Conservation (phyloP, 2,329 filamentous ascomycete species). For the Aureobasidium sp. region DNA sequence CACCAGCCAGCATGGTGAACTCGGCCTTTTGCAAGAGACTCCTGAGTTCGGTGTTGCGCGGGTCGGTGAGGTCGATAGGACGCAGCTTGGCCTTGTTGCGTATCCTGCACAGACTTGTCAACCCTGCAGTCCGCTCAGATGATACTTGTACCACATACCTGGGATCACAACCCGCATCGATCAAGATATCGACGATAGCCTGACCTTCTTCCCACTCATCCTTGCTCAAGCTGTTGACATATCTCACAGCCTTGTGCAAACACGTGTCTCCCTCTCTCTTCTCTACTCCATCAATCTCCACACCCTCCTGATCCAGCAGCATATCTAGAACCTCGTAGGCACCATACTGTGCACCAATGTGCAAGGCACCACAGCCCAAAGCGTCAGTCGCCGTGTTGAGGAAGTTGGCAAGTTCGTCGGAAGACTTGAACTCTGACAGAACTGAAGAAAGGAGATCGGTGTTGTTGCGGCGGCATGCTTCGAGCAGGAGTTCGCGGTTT, state of each 20-base stretch:
- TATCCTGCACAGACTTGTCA: slow-evolving; percentile 32
- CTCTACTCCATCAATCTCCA: slow-evolving; percentile 76
- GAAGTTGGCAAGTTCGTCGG: slow-evolving; percentile 61
- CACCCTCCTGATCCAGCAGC: slow-evolving; percentile 73
- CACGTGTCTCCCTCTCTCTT: slow-evolving; percentile 68
- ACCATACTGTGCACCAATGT: slow-evolving; percentile 78
- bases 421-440: slow-evolving; percentile 49
- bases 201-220: slow-evolving; percentile 58
- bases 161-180: slow-evolving; percentile 67
- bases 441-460: slow-evolving; percentile 73
- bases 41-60: slow-evolving; percentile 55
- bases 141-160: slow-evolving; percentile 27
- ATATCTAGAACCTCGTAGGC: slow-evolving; percentile 80
- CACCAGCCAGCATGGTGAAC: slow-evolving; percentile 48
- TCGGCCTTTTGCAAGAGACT: slow-evolving; percentile 63
- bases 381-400: slow-evolving; percentile 82
- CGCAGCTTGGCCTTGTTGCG: slow-evolving; percentile 68
- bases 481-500: slow-evolving; percentile 76
- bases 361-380: slow-evolving; percentile 81
- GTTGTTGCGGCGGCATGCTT: slow-evolving; percentile 91
- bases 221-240: slow-evolving; percentile 60
- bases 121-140: not conserved
- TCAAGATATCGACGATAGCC: slow-evolving; percentile 68
- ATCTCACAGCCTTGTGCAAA: slow-evolving; percentile 70
- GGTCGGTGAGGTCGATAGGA: slow-evolving; percentile 66